Conservation (phyloP, 148 eudicot species). For the Chenopodium formosanum region DNA sequence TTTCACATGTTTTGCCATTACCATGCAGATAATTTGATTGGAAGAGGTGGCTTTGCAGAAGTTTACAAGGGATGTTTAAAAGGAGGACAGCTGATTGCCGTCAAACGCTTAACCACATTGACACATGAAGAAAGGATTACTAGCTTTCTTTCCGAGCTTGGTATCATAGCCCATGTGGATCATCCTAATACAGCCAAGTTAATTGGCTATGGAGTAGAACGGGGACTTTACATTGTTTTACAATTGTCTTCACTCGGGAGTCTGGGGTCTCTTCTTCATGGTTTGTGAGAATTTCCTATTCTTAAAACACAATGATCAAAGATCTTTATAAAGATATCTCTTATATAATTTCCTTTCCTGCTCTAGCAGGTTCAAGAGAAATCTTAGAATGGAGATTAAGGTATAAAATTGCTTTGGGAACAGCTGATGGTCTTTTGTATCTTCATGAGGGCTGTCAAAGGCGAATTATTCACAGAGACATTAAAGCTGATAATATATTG, state of each 20-base stretch:
- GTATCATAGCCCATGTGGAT: slow-evolving; percentile 76
- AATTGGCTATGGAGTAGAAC: slow-evolving; percentile 79
- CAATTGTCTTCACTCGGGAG: slow-evolving; percentile 77
- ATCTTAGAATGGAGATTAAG: slow-evolving; percentile 60
- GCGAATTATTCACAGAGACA: slow-evolving; percentile 91
- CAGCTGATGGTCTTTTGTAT: slow-evolving; percentile 74
- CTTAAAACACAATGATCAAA: background rate
- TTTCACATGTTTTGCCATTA: background rate
- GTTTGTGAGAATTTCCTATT: slow-evolving; percentile 33
- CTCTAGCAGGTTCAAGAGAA: slow-evolving; percentile 48
- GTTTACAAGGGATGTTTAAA: slow-evolving; percentile 65
- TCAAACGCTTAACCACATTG: slow-evolving; percentile 60
- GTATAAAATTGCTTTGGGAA: slow-evolving; percentile 73
- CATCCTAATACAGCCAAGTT: slow-evolving; percentile 81
- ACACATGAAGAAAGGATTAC: slow-evolving; percentile 52
- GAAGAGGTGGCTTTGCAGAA: slow-evolving; percentile 77
- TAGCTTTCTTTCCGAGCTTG: slow-evolving; percentile 71
- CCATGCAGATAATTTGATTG: slow-evolving; percentile 61
- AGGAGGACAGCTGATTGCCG: slow-evolving; percentile 62
- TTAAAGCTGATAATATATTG: slow-evolving; percentile 81
- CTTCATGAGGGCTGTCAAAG: slow-evolving; percentile 84
- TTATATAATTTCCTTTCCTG: background rate
- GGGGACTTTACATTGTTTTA: slow-evolving; percentile 65
- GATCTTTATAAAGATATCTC: background rate
- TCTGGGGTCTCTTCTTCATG: slow-evolving; percentile 64